A percentile compares a stretch with the other conserved stretches of the same genome.
These are phyloP conservation scores for Vigna mungo DNA, from an alignment of 306 rosid species.

Conservation along the genomic window DNA sequence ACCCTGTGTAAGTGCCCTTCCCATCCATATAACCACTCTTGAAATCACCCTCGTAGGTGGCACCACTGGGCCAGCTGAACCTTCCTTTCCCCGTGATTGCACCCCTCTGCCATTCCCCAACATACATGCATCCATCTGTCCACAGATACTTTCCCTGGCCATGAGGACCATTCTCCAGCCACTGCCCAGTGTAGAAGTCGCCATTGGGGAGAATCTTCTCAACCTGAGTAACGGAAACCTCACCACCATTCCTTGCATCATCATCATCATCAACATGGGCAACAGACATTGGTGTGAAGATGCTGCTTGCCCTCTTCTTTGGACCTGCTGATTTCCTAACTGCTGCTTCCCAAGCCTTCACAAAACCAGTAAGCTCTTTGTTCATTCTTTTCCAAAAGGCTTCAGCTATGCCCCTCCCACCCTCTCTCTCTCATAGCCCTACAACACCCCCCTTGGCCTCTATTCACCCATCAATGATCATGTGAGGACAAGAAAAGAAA, in stretches of 20 bases:
- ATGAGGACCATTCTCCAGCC: constrained; percentile 64
- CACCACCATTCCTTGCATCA: constrained; percentile 53
- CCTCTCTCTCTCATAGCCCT: not conserved
- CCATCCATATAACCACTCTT: constrained; percentile 84
- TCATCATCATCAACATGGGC: constrained; percentile 85
- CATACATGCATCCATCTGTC: constrained; percentile 96
- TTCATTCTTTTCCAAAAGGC: constrained; percentile 58
- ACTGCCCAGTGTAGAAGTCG: constrained; percentile 82
- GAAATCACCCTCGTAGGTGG: constrained; percentile 95
- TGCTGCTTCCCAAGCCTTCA: constrained; percentile 77
- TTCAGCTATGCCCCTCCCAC: constrained; percentile 25
- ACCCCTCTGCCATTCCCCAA: constrained; percentile 85
- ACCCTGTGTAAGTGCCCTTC: constrained; percentile 76
- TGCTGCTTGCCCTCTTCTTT: constrained; percentile 61
- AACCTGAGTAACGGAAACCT: constrained; percentile 41
- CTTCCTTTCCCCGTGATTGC: constrained; percentile 70
- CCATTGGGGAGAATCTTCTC: constrained; percentile 78
- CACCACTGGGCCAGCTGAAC: constrained; percentile 96
- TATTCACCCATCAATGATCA: constrained; percentile 46
- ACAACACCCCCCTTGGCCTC: constrained; percentile 18
- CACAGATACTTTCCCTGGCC: constrained; percentile 89
- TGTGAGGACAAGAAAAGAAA: not conserved
- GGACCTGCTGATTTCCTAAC: constrained; percentile 68
- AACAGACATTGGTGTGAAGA: constrained; percentile 80
- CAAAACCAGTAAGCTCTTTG: constrained; percentile 62